Percentiles rank a stretch among this genome's conserved stretches.
phyloP scores from a whole-genome alignment of 331 rosid species.

The Phaseolus coccineus region DNA sequence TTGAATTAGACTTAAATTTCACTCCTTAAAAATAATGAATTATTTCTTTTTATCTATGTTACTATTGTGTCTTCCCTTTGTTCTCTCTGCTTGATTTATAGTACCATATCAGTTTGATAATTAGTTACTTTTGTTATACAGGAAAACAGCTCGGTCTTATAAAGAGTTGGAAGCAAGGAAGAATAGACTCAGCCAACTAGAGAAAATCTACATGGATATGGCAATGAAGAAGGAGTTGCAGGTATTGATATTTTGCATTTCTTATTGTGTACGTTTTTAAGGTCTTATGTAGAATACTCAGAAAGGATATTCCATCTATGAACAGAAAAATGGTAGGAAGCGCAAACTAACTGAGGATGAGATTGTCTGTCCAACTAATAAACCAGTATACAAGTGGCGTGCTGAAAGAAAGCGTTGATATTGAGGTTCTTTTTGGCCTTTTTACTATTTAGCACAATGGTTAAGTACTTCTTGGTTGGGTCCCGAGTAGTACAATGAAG shows the following conservation, averaged over 20 bases:
- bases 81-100: slow-evolving; percentile 33
- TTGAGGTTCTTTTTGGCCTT: background rate
- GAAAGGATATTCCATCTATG: slow-evolving; percentile 19
- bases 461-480: background rate
- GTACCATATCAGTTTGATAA: background rate
- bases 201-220: slow-evolving; percentile 80
- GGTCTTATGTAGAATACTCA: slow-evolving; percentile 30
- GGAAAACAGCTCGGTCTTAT: slow-evolving; percentile 71
- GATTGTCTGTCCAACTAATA: slow-evolving; percentile 61
- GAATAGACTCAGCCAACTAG: slow-evolving; percentile 63
- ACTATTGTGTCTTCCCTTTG: slow-evolving; percentile 3
- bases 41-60: background rate
- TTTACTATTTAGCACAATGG: background rate
- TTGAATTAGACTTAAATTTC: too few species aligned
- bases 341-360: slow-evolving; percentile 81
- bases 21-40: background rate
- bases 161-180: slow-evolving; percentile 73
- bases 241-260: slow-evolving; percentile 55
- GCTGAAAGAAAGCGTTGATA: slow-evolving; percentile 75
- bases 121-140: slow-evolving; percentile 33
- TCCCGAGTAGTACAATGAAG: background rate
- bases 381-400: slow-evolving; percentile 77
- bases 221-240: slow-evolving; percentile 72
- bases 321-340: slow-evolving; percentile 76
- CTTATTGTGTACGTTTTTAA: background rate